Base-by-base conservation (phyloP, 495 filamentous ascomycete species). In the Hapsidospora chrysogenum region DNA sequence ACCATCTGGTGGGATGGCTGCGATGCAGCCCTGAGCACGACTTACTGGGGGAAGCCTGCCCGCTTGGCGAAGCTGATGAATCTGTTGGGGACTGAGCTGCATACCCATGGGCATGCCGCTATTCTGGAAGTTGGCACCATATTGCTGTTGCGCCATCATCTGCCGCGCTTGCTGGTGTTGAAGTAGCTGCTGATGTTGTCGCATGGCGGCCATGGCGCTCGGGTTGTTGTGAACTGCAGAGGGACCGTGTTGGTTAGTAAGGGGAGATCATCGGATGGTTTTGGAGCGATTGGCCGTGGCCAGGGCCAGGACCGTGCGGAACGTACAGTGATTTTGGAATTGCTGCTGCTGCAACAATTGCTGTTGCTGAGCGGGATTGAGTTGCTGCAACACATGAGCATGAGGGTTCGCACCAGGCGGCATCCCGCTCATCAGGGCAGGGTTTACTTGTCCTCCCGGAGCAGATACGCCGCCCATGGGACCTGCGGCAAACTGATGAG, bases 401-500 rank as follows among this genome's bases (percentile, higher is more conserved):
- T 76, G 84, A 5, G 76, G 80, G 22, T 64, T 73, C 35, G 66
- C 68, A 29, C 71, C 80, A 30, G 78, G 79, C 45, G 80, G 79
- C 74, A 92, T 86, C 6, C 72, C 77, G 37, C 60, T 80, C 78
- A 87, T 61, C 40, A 80, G 74, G 17, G 76, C 78, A 41, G 86
- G 80, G 47, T 69, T 83, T 22, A 86, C 81, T 45, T 89, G 84
- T 26, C 70, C 74, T 38, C 75, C 76, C 6, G 83, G 80, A 8
- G 70, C 80, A 23, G 83, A 85, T n/a, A 84, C 84, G 27, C 78
- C 80, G 48, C 23, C 23, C 23, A 80, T 78, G 47, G 89, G 83
- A 50, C 78, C 22, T 5, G 20, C 79, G 19, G 52, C 53, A 36
- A 66, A 52, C 52, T 78, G 78, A 45, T 80, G 82, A 27, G 74